Base-by-base conservation (phyloP, 495 filamentous ascomycete genomes). In the Astrothelium macrocarpum region DNA sequence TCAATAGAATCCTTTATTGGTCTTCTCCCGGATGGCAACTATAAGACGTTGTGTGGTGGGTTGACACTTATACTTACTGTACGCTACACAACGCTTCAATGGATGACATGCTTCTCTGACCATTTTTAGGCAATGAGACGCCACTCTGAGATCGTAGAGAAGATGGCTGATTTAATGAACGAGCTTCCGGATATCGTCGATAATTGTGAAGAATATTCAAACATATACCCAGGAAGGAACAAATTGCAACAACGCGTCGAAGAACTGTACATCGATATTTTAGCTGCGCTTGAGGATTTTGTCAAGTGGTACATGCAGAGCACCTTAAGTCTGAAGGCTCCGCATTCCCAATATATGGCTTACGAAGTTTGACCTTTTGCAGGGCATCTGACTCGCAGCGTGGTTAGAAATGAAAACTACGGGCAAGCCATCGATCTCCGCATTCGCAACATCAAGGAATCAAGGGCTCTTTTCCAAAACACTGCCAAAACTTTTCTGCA, bases 11-110 rank as follows among this genome's bases (percentile, higher is more conserved):
- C 58, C 18, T 65, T 65, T 32, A 31, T 65, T 39, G 43, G 59
- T 10, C 58, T 61, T 20, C 63, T 65, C 4, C 58, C 26, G 23
- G 63, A 65, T 61, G 56, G 63, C 12, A 49, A 61, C 20, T 65
- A 65, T 45, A 65, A 61, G 39, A 64, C 62, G 18, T 43, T 64
- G 20, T 64, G 62, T 46, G 62, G 49, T 28, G 62, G 62, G 5
- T 42, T 64, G 29, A 64, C 46, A 7, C 45, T 64, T 18, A 64
- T 64, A 36, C 62, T 64, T 12, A 59, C 62, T n/a, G 62, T 59
- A 28, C 3, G 20, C 26, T 26, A 4, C 12, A 49, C 10, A 16
- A 16, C 20, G n/a, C 11, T 16, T 20, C 5, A 18, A 20, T 5
- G 5, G 45, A 23, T 18, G 45, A 20, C 11, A 29, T 14, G 56